phyloP scores from a whole-genome alignment of 306 rosid genomes.

The Acacia crassicarpa region DNA sequence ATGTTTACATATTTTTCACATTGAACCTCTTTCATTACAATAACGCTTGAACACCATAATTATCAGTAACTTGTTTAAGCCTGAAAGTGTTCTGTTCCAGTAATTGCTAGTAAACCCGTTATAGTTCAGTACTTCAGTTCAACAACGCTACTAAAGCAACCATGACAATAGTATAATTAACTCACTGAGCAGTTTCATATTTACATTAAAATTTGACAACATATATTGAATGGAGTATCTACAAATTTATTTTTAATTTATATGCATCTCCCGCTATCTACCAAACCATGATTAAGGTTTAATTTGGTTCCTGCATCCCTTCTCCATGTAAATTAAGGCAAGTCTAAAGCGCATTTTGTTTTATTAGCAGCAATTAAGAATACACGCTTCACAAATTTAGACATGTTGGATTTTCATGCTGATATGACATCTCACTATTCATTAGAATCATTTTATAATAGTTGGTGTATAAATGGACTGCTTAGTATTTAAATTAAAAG shows the following conservation, averaged over 20 bases:
- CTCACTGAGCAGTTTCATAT: neutral
- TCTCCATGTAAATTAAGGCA: too few relatives aligned
- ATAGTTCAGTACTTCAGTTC: too few relatives aligned
- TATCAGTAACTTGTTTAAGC: neutral
- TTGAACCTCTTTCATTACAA: neutral
- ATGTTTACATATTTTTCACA: too few relatives aligned
- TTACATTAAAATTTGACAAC: neutral
- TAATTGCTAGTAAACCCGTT: neutral
- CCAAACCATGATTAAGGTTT: neutral
- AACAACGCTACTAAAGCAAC: neutral
- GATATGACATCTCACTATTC: too few relatives aligned
- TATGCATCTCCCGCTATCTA: neutral
- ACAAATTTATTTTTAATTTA: too few relatives aligned
- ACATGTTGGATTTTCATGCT: neutral
- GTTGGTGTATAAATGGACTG: neutral
- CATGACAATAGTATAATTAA: neutral
- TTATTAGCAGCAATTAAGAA: too few relatives aligned
- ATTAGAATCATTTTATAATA: too few relatives aligned
- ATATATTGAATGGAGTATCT: neutral
- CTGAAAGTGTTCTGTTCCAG: neutral
- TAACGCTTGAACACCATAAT: neutral
- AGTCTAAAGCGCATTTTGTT: too few relatives aligned
- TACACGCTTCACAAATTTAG: too few relatives aligned
- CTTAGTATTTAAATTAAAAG: too few relatives aligned
- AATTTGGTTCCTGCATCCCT: neutral